A percentile compares a stretch with the other conserved stretches of the same genome.
These are phyloP conservation scores for Pontederia paniculata DNA, from an alignment of 176 grass and related monocot species.

Conservation along the genomic window DNA sequence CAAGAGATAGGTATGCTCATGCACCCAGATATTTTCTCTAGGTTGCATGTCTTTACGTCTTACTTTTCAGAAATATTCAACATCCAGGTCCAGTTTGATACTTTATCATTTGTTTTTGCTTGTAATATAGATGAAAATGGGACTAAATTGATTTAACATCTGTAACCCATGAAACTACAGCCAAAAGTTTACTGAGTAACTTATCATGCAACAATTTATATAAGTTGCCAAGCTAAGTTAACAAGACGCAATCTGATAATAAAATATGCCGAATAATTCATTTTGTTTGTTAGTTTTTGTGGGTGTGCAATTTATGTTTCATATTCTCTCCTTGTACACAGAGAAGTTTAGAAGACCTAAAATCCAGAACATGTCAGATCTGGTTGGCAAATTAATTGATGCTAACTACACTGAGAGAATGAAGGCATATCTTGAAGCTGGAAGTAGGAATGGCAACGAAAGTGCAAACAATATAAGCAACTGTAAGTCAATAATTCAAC, in stretches of 20 bases:
- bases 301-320: neutral
- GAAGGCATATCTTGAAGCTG: constrained; percentile 45
- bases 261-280: neutral
- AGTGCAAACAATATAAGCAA: constrained; percentile 48
- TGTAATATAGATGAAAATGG: no score
- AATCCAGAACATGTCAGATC: constrained; percentile 24
- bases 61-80: neutral
- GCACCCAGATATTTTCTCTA: neutral
- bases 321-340: constrained; percentile 12
- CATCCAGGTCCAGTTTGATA: neutral
- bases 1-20: constrained; percentile 33
- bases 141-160: no score
- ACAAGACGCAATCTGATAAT: neutral
- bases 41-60: constrained; percentile 5
- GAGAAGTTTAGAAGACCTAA: constrained; percentile 32
- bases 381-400: constrained; percentile 33
- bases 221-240: neutral
- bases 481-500: constrained; percentile 28
- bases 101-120: no score
- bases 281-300: neutral
- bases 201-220: no score
- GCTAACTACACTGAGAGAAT: constrained; percentile 50
- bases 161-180: no score
- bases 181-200: no score
- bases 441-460: constrained; percentile 26